Base-by-base conservation (phyloP, 176 grass and related monocot genomes). In the Olyra latifolia region DNA sequence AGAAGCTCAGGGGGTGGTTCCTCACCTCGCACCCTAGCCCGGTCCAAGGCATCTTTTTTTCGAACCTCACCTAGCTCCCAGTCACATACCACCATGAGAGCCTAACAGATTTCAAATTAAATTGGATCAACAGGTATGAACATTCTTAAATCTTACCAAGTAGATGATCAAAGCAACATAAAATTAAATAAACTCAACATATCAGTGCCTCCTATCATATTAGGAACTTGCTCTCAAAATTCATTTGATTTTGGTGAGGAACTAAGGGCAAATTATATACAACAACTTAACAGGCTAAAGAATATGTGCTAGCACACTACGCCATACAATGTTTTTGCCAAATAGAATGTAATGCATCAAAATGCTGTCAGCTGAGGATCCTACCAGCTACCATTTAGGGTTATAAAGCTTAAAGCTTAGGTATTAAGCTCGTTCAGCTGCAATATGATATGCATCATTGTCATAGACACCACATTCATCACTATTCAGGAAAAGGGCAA, bases 1-100 rank as follows among this genome's bases (percentile, higher is more conserved):
- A 93, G 88, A 57, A 95, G 78, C 49, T 95, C 92, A 27, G 90
- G 81, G 53, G 96, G 96, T 83, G 88, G 92, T 83, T 99, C 92
- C 84, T 99, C 96, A 58, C 96, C 96, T 72, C 90, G 96, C 61
- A 98, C 96, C 72, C 96, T 93, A 87, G 96, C 92, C 73, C 96
- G 92, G 77, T 99, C 96, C n/a, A 99, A 40, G 20, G 90, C 90
- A 79, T 99, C 88, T 91, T 83, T 89, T 87, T 93, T 99, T 35
- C 75, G 84, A 66, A 88, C 90, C 72, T 95, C 96, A 32, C 87
- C 90, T 77, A 99, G 82, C 66, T 95, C 96, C 96, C 92, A 95
- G 59, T 95, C 84, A 49, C 96, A 95, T 41, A 95, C 91, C 66
- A 93, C 88, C 86, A 98, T 92, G 53, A 98, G 84, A 58, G 95